Percentiles rank a stretch among this genome's conserved stretches.
phyloP scores from a whole-genome alignment of 208 protist species.

The Willaertia magna region DNA sequence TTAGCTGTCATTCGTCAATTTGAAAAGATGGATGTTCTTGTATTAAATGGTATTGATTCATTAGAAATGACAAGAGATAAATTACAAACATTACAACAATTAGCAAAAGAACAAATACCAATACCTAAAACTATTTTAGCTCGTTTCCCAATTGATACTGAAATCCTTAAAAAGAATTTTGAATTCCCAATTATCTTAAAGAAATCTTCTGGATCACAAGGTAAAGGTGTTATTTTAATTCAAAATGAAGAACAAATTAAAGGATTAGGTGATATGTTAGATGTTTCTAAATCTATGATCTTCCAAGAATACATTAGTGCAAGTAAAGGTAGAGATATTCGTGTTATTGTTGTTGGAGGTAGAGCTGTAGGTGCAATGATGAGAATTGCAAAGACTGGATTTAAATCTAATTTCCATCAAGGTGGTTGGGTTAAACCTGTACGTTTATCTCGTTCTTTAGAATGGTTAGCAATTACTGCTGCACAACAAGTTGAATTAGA shows the following conservation, averaged over 20 bases:
- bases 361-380: slow-evolving; percentile 23
- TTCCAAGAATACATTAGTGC: not conserved
- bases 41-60: not conserved
- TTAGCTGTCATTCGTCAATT: slow-evolving; percentile 21
- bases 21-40: slow-evolving; percentile 14
- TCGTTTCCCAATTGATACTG: slow-evolving; percentile 15
- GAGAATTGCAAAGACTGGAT: slow-evolving; percentile 18
- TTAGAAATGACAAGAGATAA: slow-evolving; percentile 24
- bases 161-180: not conserved
- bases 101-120: not conserved
- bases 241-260: not conserved
- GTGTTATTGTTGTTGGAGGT: slow-evolving; percentile 24
- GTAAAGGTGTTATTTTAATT: not conserved
- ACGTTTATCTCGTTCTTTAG: not conserved
- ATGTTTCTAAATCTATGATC: not conserved
- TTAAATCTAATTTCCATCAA: slow-evolving; percentile 29
- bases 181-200: not conserved
- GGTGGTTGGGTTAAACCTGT: slow-evolving; percentile 14
- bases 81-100: slow-evolving; percentile 17
- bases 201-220: not conserved
- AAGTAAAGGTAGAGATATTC: slow-evolving; percentile 19
- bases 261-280: not conserved
- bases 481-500: slow-evolving; percentile 14
- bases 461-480: slow-evolving; percentile 20
- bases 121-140: slow-evolving; percentile 24